Evolutionary conservation across 106 monocot genomes (phyloP), one percentile per base, ranked within the genome.

Genomic region (Triglochin maritima): DNA sequence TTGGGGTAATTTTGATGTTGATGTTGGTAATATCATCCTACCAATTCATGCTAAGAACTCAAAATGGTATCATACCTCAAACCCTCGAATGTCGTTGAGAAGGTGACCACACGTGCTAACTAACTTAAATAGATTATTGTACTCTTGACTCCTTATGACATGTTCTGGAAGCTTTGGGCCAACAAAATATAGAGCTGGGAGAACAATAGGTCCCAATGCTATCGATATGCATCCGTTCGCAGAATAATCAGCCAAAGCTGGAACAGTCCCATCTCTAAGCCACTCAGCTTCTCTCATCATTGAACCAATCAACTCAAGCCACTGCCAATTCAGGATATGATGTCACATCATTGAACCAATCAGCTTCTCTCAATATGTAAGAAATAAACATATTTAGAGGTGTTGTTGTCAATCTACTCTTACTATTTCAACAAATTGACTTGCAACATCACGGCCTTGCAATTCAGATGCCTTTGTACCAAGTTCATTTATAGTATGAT

Each of bases 231-330:
- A 80, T 67, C 84, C 96, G 82, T 98, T 86, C 68, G n/a, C 13
- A 85, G 88, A 82, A 61, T 98, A 98, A 51, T 98, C 79, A 42
- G 82, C 83, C 46, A 80, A 9, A 5, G 86, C 68, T 5, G 96
- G 96, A 43, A 92, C 77, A 53, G 67, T 43, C 56, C 77, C 76
- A 62, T 74, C 77, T 50, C 61, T 77, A 13, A 49, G 49, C 96
- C 88, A 98, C 50, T 88, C 82, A 60, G 86, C 71, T 77, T 92
- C 92, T 75, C 49, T 74, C 88, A 82, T 88, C 84, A 86, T 88
- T 45, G 92, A 78, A 59, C 65, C 82, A 63, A 98, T 44, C 72
- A 86, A 67, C 72, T 45, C 70, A 76, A 86, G 81, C 96, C 96
- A 92, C 96, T 92, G 80, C 62, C 53, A 65, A 4, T 5, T 29